Base-by-base conservation (phyloP, 495 filamentous ascomycete genomes). In the Chaetomidium leptoderma region DNA sequence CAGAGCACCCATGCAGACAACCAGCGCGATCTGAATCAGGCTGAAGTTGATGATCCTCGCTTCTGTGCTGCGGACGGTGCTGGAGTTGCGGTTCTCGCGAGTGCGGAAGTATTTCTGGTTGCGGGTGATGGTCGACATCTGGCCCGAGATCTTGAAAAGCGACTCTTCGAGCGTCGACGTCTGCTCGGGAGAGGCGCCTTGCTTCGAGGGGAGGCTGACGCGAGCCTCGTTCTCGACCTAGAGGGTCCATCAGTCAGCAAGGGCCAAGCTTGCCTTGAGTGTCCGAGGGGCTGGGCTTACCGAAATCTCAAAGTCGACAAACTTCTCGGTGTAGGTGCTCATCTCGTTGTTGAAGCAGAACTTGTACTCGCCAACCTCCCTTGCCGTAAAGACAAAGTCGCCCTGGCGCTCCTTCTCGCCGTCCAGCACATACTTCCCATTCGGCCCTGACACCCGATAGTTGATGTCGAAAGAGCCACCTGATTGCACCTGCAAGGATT, bases 31-130 rank as follows among this genome's bases (percentile, higher is more conserved):
- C 76, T 99, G 95, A 56, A 97, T 87, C 45, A 99, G 78, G 66
- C 89, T 95, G 75, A 99, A 97, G 71, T 97, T 97, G 75, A 96
- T 92, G 63, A 99, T 97, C 43, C 95, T 80, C 61, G 80, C 81
- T 78, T 99, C 95, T 29, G 95, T 99, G 73, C 91, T 96, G 69
- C 91, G 81, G 53, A 99, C 95, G 6, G 95, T 99, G 74, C 90
- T 95, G 75, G 97, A 96, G 72, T 99, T 99, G 45, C 95, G 83
- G 79, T 99, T 97, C 78, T 99, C 95, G 60, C 95, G 85, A 2
- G 95, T 99, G 32, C 95, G 89, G 86, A 99, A 99, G 76, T 97
- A 97, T 70, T 97, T 97, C 70, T 99, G 95, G 77, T 96, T 96
- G 46, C 95, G 86, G 17, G 89, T 90, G 69, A 99, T 92, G 53